A percentile compares a stretch with the other conserved stretches of the same genome.
Evolutionary conservation across 768 basidiomycete species (phyloP).

Genomic region (Myochromella boudieri): DNA sequence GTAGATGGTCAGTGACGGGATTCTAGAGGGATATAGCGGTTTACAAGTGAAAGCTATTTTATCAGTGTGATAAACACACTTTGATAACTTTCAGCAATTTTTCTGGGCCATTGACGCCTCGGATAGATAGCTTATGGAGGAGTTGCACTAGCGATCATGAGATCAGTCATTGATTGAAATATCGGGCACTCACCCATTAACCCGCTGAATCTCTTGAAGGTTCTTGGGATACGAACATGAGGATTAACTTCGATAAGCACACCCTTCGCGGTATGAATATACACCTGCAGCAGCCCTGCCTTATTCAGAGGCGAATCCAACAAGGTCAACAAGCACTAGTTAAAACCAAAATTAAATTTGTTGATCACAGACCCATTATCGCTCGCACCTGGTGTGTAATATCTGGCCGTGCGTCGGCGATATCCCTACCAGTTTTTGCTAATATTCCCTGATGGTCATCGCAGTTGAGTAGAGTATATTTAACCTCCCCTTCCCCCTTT

Average conservation of each 20-base stretch:
- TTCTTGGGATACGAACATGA: slow-evolving; percentile 94
- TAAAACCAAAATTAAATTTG: slow-evolving; percentile 4
- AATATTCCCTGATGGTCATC: slow-evolving; percentile 99
- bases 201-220: slow-evolving; percentile 98
- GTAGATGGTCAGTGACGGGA: slow-evolving; percentile 91
- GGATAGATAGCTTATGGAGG: slow-evolving; percentile 91
- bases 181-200: slow-evolving; percentile 81
- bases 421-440: slow-evolving; percentile 96
- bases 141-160: slow-evolving; percentile 75
- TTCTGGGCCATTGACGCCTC: slow-evolving; percentile 95
- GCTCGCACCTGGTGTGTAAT: slow-evolving; percentile 91
- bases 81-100: slow-evolving; percentile 97
- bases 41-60: not conserved
- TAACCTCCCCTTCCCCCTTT: slow-evolving; percentile 76
- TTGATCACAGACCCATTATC: slow-evolving; percentile 12
- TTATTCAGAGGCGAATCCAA: slow-evolving; percentile 98
- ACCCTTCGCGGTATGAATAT: slow-evolving; percentile 95
- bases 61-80: slow-evolving; percentile 38
- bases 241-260: slow-evolving; percentile 98
- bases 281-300: slow-evolving; percentile 93
- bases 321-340: slow-evolving; percentile 95
- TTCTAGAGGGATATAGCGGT: slow-evolving; percentile 55
- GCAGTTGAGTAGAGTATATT: slow-evolving; percentile 96
- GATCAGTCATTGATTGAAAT: slow-evolving; percentile 12
- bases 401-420: slow-evolving; percentile 98